Conservation (phyloP, 768 basidiomycete species). For the Leccinellum albellum region DNA sequence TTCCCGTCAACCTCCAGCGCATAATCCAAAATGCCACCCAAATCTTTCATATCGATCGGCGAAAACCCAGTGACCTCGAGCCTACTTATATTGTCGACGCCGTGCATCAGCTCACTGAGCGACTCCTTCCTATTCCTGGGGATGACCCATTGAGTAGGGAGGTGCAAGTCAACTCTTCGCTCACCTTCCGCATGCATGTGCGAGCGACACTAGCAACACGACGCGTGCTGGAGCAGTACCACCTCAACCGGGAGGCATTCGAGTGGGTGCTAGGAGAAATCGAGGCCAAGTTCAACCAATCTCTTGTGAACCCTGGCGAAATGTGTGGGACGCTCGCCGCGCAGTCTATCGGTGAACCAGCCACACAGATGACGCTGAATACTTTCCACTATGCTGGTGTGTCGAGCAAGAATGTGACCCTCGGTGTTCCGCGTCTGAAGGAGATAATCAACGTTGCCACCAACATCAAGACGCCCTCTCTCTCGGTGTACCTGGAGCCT, state of each 20-base stretch:
- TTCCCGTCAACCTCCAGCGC: slow-evolving; percentile 93
- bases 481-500: slow-evolving; percentile 84
- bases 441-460: slow-evolving; percentile 99
- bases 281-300: slow-evolving; percentile 93
- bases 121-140: slow-evolving; percentile 86
- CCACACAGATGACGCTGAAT: slow-evolving; percentile 99
- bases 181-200: slow-evolving; percentile 91
- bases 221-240: slow-evolving; percentile 82
- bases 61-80: slow-evolving; percentile 90
- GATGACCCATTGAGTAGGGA: slow-evolving; percentile 69
- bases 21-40: slow-evolving; percentile 94
- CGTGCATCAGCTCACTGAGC: slow-evolving; percentile 68
- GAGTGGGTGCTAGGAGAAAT: slow-evolving; percentile 97
- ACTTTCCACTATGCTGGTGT: slow-evolving; percentile 99
- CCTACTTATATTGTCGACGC: slow-evolving; percentile 83
- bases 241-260: slow-evolving; percentile 89
- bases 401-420: slow-evolving; percentile 98
- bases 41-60: slow-evolving; percentile 94
- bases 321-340: slow-evolving; percentile 99
- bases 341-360: slow-evolving; percentile 98
- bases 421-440: slow-evolving; percentile 98
- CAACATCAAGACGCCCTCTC: slow-evolving; percentile 96
- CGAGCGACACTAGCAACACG: slow-evolving; percentile 85
- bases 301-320: slow-evolving; percentile 90
- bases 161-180: slow-evolving; percentile 84